Evolutionary conservation across 2,329 filamentous ascomycete genomes (phyloP), one percentile per base, ranked within the genome.

Genomic region (Clonostachys byssicola): DNA sequence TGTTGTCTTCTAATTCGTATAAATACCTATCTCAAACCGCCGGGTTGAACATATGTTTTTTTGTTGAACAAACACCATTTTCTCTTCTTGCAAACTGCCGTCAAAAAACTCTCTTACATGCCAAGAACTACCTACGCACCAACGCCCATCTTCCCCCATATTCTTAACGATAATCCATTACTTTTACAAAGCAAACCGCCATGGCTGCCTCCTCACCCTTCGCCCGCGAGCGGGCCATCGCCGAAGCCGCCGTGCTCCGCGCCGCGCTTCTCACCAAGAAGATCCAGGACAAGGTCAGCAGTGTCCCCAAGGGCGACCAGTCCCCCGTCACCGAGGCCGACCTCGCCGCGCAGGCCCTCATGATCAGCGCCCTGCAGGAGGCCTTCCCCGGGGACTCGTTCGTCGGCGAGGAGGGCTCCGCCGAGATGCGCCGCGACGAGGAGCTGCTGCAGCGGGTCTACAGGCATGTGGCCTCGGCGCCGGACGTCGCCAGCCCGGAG

Each of bases 321-420:
- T 77, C 75, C 0, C 81, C 81, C 20, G 82, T 86, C 44, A 85
- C 82, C 1, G 74, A 82, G 36, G 81, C 80, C 49, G 81, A 85
- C 58, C 84, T 85, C 56, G 81, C 78, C 39, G 76, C 78, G 3
- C 81, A 86, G 60, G 80, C 81, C 10, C 66, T 85, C 35, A 71
- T 86, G 54, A 83, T 83, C 54, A 69, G 68, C 47, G 73, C 77
- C 30, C 64, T 85, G 42, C 78, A 74, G 55, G 60, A 63, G 30
- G 68, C 62, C 42, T 84, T 81, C 53, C 80, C 80, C 0, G 51
- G 62, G 3, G 81, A 85, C 54, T 57, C 59, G n/a, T 82, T 84
- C 52, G 67, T 86, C 39, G 81, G 80, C 47, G 81, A 86, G 61
- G 82, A 85, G 59, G 75, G 74, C 52, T 73, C 80, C 2, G 70